phyloP scores from a whole-genome alignment of 1,139 yeast species.

The Zygosaccharomyces pseudobailii region DNA sequence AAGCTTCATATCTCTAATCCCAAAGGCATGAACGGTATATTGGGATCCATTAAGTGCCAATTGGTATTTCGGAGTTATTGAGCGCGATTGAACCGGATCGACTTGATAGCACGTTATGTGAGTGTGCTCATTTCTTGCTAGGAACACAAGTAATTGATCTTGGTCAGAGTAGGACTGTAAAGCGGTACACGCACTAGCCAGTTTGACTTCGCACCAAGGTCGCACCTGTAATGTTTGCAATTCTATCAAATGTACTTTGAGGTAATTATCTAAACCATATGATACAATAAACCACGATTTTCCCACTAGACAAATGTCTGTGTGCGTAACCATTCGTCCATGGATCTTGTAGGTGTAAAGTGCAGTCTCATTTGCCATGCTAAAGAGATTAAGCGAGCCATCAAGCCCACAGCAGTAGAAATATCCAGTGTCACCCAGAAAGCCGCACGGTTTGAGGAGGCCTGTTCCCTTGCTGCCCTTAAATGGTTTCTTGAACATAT shows the following conservation, averaged over 20 bases:
- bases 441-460: conserved; percentile 34
- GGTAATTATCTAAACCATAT: conserved; percentile 56
- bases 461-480: conserved; percentile 9
- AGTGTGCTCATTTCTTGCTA: conserved; percentile 61
- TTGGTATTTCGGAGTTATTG: conserved; percentile 38
- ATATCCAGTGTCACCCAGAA: conserved; percentile 7
- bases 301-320: conserved; percentile 29
- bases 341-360: conserved; percentile 34
- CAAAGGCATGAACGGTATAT: conserved; percentile 62
- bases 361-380: background rate
- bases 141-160: conserved; percentile 39
- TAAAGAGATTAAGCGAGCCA: conserved; percentile 29
- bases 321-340: conserved; percentile 40
- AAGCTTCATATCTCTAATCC: conserved; percentile 48
- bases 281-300: conserved; percentile 44
- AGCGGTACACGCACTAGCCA: conserved; percentile 49
- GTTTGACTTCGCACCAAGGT: conserved; percentile 35
- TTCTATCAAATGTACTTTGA: conserved; percentile 40
- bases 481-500: background rate
- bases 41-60: conserved; percentile 72
- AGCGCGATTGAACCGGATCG: conserved; percentile 14
- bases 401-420: conserved; percentile 36
- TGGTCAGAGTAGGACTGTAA: conserved; percentile 35
- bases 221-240: conserved; percentile 19
- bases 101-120: conserved; percentile 45